phyloP scores from a whole-genome alignment of 495 filamentous ascomycete genomes.

The Neurospora cerealis region DNA sequence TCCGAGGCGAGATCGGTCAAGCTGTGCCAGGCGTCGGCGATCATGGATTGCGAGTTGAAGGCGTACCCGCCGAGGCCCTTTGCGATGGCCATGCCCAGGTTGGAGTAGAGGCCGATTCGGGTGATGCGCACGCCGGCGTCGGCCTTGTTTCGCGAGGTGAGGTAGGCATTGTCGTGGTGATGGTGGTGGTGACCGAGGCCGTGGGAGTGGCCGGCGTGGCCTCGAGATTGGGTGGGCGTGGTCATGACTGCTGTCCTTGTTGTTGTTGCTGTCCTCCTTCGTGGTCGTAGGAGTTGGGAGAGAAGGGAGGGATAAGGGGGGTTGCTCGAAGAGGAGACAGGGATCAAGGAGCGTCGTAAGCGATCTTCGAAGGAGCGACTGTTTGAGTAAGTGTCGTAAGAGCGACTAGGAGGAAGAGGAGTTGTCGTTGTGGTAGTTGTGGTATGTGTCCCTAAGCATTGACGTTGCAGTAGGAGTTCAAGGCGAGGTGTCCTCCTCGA shows the following conservation, averaged over 20 bases:
- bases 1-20: conserved; percentile 92
- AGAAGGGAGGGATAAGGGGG: conserved; percentile 6
- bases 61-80: conserved; percentile 88
- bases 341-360: conserved; percentile 6
- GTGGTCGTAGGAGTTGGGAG: conserved; percentile 1
- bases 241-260: conserved; percentile 19
- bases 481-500: conserved; percentile 10
- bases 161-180: conserved; percentile 80
- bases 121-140: conserved; percentile 95
- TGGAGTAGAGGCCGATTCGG: conserved; percentile 80
- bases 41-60: conserved; percentile 88
- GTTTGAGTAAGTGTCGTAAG: conserved; percentile 24
- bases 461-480: neutral
- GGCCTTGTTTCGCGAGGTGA: conserved; percentile 77
- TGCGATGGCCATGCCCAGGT: conserved; percentile 84
- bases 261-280: conserved; percentile 4
- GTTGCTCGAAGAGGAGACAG: conserved; percentile 3
- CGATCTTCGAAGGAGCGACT: conserved; percentile 16
- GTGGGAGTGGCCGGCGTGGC: conserved; percentile 41
- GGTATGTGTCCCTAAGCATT: neutral
- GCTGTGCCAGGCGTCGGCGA: conserved; percentile 92
- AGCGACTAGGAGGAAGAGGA: conserved; percentile 5
- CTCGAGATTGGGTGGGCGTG: conserved; percentile 26
- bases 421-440: neutral
- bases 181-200: conserved; percentile 37